Base-by-base conservation (phyloP, 176 grass and related monocot species). In the Urochloa ruziziensis region DNA sequence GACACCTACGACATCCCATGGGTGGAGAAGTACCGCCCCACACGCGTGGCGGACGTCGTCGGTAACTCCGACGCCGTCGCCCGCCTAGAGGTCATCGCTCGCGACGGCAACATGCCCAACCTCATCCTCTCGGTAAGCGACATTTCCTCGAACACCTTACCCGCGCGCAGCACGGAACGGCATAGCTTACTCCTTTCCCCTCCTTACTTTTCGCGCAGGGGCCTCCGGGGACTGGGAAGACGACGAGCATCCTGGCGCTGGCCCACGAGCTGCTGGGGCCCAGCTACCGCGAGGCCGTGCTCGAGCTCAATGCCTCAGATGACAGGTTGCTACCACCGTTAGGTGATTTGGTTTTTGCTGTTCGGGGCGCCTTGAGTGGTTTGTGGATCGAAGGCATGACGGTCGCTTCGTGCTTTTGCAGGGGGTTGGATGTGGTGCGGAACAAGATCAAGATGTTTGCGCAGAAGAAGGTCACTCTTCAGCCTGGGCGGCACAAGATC, bases 381-480 rank as follows among this genome's bases (percentile, higher is more conserved):
- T 23, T 65, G 21, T 64, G 56, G 7, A 28, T 30, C 18, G 9
- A 29, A 17, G 6, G 58, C 28, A 1, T 84, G 27, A 84, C 12
- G 35, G 53, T 47, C 12, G 44, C 43, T 58, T 84, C 7, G 73
- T 76, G 30, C 19, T 76, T 87, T 74, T 47, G 37, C 75, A 99
- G 96, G 86, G 96, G 96, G 2, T 87, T 99, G 70, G 96, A 96
- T 81, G 96, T 99, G 32, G 96, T 99, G 56, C 57, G 96, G 80
- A 99, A 96, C 91, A 99, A 96, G 87, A 99, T 99, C 27, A 99
- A 99, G 83, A 99, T 99, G 96, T 99, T 99, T 78, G 93, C 93
- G 0, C 96, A 99, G 87, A 99, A 96, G 93, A 99, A 94, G 83
- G 93, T 99, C 54, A 99, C 93, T 2, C 85, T 99, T 73, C 88